Evolutionary conservation across 2,329 filamentous ascomycete species (phyloP), one percentile per base, ranked within the genome.

Genomic region (Curvularia verruculosa): DNA sequence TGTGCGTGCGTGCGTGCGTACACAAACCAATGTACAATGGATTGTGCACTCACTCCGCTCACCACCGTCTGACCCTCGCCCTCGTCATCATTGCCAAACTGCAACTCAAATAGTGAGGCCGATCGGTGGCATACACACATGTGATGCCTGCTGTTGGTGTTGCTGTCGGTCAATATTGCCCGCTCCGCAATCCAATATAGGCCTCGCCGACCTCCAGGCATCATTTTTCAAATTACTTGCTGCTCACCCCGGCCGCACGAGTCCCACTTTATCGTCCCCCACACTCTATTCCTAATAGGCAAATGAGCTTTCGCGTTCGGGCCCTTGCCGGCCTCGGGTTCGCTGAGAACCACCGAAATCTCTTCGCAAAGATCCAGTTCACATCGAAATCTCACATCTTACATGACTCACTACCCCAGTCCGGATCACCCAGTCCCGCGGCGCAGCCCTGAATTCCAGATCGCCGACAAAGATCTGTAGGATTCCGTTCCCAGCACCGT

Each of bases 391-490:
- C 10, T 31, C 37, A 37, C 44, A 56, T 56, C 28, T 8, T 28
- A 13, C 34, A 28, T 56, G 54, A 56, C 54, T 56, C 54, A 28
- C 36, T 9, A 47, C 49, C 49, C 54, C 31, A 21, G 54, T 48
- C 54, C 49, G 54, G 43, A 53, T 56, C 54, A 48, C 12, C 49
- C 49, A 53, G n/a, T n/a, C 46, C 54, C 54, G 54, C 54, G 49
- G 37, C 49, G 28, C 49, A 52, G 39, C 43, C 29, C 24, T 41
- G 36, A 36, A 26, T 56, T 29, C 29, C 51, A 49, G 49, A 56
- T 56, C 49, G 54, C 26, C 49, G 54, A 56, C n/a, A n/a, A 15
- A 50, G 39, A 43, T 34, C 40, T 49, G 19, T 36, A 15, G 49
- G 49, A 53, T 53, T 36, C 29, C n/a, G 28, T 28, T 44, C 54